Base-by-base conservation (phyloP, 176 grass and related monocot species). In the Poa pratensis region DNA sequence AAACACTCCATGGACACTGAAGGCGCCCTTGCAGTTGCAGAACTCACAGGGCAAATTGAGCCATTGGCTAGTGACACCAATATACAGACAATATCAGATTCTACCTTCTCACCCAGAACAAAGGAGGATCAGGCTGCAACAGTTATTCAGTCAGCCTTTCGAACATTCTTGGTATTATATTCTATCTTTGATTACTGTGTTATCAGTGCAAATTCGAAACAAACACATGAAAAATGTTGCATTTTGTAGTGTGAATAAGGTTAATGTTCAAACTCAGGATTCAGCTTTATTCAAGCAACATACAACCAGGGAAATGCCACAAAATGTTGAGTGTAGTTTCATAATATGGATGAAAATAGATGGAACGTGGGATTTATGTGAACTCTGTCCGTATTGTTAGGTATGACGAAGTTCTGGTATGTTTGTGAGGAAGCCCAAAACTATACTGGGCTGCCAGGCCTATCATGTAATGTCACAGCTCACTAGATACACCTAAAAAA, bases 121-220 rank as follows among this genome's bases (percentile, higher is more conserved):
- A 92, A 80, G 62, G 89, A 98, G 77, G 69, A 95, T 78, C 88
- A 84, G 70, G 91, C 96, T 75, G 93, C 91, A 50, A 86, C 68
- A 60, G 83, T 94, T 90, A 92, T 98, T 92, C 96, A 98, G 46
- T 94, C 93, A 57, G 85, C 87, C 53, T 98, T 94, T 88, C 89
- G 96, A 83, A 84, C 91, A 78, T 95, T 98, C 82, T 84, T 98
- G 95, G 95, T 98, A 95, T 80, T 77, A 76, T 90, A 75, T 43
- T 69, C 51, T 77, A 80, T 17, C 50, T 53, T 69, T 54, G 7
- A 19, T 59, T 80, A 43, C 63, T n/a, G 7, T 79, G 2, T 58
- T 84, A 3, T 58, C 73, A 54, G 12, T 11, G 52, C 22, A 6
- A 87, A 61, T 83, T 49, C 13, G n/a, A 75, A 73, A 73, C 43